Evolutionary conservation across 2,329 filamentous ascomycete species (phyloP).

Genomic region (Colletotrichum theobromicola): DNA sequence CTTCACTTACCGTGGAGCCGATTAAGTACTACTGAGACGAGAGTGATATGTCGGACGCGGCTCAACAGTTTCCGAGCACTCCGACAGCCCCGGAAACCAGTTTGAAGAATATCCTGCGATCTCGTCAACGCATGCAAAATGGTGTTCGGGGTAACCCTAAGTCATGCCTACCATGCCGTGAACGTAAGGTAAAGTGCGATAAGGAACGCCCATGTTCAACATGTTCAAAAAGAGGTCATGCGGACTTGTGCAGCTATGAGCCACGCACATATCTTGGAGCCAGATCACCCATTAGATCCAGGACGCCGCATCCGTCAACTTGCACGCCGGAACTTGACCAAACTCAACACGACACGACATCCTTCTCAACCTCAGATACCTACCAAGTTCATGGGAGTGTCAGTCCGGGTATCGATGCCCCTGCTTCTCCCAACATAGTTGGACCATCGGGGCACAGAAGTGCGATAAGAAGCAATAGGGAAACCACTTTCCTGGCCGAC

Average conservation of each 20-base stretch:
- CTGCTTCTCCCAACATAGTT: not conserved
- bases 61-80: not conserved
- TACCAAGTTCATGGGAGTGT: not conserved
- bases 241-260: not conserved
- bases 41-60: not conserved
- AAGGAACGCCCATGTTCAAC: not conserved
- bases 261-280: not conserved
- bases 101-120: not conserved
- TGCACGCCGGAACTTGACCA: not conserved
- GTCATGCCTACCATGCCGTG: not conserved
- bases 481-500: not conserved
- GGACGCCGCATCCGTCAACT: not conserved
- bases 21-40: not conserved
- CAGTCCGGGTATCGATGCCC: not conserved
- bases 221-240: not conserved
- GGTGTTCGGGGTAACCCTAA: not conserved
- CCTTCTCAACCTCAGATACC: not conserved
- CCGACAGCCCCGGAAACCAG: not conserved
- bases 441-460: not conserved
- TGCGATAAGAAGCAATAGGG: not conserved
- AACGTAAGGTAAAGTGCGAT: not conserved
- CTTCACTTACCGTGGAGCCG: not conserved
- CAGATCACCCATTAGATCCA: not conserved
- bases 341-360: not conserved
- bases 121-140: not conserved